Evolutionary conservation across 2,329 filamentous ascomycete genomes (phyloP).

Genomic region (Alternaria rosae): DNA sequence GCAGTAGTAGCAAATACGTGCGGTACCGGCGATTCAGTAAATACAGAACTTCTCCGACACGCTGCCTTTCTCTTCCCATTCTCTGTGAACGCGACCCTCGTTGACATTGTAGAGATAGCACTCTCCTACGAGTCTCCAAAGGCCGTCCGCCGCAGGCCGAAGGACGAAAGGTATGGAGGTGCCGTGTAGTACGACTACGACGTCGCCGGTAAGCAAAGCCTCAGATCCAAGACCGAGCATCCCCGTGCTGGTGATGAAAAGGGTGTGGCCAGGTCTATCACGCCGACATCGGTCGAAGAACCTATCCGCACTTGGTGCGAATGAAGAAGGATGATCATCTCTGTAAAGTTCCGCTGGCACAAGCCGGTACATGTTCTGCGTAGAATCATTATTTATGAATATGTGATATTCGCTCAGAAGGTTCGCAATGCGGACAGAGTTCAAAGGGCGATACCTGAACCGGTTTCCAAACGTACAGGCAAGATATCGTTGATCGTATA

Average conservation of each 20-base stretch:
- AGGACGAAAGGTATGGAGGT: background rate
- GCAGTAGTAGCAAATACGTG: too few relatives aligned
- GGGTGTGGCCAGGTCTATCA: background rate
- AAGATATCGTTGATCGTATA: background rate
- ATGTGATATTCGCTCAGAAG: background rate
- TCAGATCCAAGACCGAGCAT: background rate
- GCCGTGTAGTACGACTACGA: background rate
- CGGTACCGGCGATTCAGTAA: background rate
- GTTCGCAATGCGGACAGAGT: background rate
- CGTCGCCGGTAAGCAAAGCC: background rate
- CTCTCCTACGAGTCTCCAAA: constrained; percentile 8
- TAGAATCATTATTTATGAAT: background rate
- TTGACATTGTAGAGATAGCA: constrained; percentile 7
- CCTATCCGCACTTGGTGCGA: too few relatives aligned
- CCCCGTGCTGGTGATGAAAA: background rate
- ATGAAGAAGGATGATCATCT: too few relatives aligned
- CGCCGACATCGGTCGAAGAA: accelerated
- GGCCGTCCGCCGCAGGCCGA: background rate
- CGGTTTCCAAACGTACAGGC: background rate
- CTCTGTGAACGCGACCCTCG: background rate
- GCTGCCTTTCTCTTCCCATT: background rate
- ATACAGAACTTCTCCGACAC: constrained; percentile 1
- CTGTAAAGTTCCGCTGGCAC: too few relatives aligned
- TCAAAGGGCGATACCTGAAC: accelerated
- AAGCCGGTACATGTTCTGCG: background rate